Evolutionary conservation across 2,329 filamentous ascomycete genomes (phyloP).

Genomic region (Botryotinia narcissicola): DNA sequence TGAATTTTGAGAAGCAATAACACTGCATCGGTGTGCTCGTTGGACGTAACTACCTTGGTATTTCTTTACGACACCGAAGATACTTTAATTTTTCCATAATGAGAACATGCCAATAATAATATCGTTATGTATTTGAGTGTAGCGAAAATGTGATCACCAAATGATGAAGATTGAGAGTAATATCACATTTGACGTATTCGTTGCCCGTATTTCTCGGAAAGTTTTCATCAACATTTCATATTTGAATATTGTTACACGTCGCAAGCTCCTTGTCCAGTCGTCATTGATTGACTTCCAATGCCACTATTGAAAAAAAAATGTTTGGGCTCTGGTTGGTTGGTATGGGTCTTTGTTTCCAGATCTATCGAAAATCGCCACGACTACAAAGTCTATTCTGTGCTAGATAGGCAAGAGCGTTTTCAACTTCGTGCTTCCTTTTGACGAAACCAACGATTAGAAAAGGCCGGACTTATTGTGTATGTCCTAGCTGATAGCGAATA

Average conservation of each 20-base stretch:
- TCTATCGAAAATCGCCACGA: background rate
- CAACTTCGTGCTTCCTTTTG: accelerated
- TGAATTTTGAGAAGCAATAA: background rate
- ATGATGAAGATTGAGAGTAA: background rate
- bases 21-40: background rate
- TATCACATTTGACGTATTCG: background rate
- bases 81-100: background rate
- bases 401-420: background rate
- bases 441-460: background rate
- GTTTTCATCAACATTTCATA: accelerated
- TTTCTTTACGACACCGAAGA: background rate
- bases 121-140: background rate
- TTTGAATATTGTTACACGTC: background rate
- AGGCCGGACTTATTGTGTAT: background rate
- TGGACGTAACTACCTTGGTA: background rate
- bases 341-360: background rate
- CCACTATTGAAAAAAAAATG: background rate
- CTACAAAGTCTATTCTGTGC: background rate
- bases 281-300: background rate
- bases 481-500: background rate
- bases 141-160: background rate
- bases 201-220: background rate
- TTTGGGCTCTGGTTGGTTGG: background rate
- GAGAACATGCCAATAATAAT: background rate
- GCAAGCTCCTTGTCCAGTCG: background rate